These are phyloP conservation scores for Coelastrella sp. DNA, from an alignment of 139 green algal genomes.

Conservation along the genomic window DNA sequence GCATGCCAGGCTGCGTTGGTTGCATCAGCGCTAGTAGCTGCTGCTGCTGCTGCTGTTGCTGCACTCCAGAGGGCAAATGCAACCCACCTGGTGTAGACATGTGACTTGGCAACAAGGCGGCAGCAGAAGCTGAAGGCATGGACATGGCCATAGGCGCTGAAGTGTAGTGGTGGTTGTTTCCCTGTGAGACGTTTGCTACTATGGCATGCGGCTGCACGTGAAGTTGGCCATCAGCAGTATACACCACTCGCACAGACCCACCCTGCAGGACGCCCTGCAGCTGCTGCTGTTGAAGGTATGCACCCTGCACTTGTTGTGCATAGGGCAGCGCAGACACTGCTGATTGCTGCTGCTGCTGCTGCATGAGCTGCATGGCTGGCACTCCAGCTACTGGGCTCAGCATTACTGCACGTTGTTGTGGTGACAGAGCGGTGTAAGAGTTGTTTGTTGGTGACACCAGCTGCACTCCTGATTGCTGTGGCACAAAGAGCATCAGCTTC, in stretches of 20 bases:
- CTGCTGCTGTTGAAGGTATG: conserved; percentile 17
- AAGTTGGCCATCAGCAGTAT: background rate
- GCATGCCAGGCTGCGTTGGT: no score
- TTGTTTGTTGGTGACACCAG: background rate
- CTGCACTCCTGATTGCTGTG: background rate
- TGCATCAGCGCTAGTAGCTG: background rate
- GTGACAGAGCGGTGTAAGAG: background rate
- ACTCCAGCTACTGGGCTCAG: background rate
- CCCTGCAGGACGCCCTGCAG: background rate
- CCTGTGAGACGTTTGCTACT: no score
- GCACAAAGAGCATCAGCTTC: background rate
- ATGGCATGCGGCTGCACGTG: background rate
- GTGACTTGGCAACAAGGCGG: no score
- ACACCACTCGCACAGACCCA: background rate
- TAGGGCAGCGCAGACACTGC: background rate
- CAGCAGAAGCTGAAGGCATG: no score
- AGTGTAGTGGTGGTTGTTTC: no score
- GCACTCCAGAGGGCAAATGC: no score
- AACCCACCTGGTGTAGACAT: no score
- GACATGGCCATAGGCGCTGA: no score
- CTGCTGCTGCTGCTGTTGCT: conserved; percentile 22
- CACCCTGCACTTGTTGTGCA: background rate
- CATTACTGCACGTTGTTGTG: conserved; percentile 3
- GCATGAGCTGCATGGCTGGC: background rate
- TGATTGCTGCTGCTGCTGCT: background rate